A percentile compares a stretch with the other conserved stretches of the same genome.
Conservation (phyloP, 2,329 filamentous ascomycete species). For the Phialophora chinensis region DNA sequence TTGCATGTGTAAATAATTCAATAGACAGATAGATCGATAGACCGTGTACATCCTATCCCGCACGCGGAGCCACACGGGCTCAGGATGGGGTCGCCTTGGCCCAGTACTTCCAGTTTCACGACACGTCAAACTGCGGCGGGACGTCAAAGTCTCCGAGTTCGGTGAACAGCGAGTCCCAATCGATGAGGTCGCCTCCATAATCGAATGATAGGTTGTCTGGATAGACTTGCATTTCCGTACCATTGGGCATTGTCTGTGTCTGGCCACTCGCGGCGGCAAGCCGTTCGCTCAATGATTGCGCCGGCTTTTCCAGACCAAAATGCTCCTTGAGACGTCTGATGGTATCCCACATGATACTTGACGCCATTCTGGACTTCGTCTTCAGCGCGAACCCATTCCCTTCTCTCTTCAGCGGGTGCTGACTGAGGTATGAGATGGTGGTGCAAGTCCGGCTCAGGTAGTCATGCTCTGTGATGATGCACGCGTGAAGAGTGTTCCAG, state of each 20-base stretch:
- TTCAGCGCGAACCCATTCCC: conserved; percentile 16
- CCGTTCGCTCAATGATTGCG: conserved; percentile 17
- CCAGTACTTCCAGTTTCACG: not conserved
- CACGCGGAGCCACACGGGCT: not conserved
- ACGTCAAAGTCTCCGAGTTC: conserved; percentile 18
- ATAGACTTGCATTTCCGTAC: not conserved
- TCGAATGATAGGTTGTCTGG: conserved; percentile 10
- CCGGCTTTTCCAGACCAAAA: conserved; percentile 18
- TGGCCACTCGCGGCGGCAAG: conserved; percentile 13
- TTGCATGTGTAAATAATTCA: not conserved
- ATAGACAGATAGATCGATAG: not conserved
- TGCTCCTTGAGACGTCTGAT: conserved; percentile 19
- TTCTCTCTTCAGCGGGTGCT: conserved; percentile 16
- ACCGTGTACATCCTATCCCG: not conserved
- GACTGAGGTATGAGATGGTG: conserved; percentile 22
- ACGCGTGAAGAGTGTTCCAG: conserved; percentile 15
- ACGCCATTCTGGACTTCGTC: conserved; percentile 20
- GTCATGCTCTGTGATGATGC: conserved; percentile 19
- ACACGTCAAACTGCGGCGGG: conserved; percentile 14
- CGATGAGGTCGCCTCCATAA: conserved; percentile 16
- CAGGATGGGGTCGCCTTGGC: not conserved
- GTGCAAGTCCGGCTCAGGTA: conserved; percentile 19
- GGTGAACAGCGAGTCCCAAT: conserved; percentile 19
- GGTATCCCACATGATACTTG: conserved; percentile 23
- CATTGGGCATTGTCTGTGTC: conserved; percentile 1